phyloP scores from a whole-genome alignment of 1,139 yeast genomes.

The Candida tropicalis region DNA sequence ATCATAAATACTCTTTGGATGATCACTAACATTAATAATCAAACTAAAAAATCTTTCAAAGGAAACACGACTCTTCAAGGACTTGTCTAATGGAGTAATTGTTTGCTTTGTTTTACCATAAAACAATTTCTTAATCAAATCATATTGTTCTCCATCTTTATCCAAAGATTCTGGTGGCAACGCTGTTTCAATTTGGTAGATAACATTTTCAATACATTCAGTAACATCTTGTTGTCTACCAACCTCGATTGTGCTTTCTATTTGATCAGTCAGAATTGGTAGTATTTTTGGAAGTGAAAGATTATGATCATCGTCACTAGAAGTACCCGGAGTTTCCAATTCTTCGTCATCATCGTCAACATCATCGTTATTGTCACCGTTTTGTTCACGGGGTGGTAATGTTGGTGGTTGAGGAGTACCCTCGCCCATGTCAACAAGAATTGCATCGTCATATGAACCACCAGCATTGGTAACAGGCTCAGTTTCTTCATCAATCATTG shows the following conservation, averaged over 20 bases:
- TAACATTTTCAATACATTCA: slow-evolving; percentile 92
- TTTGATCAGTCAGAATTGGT: slow-evolving; percentile 60
- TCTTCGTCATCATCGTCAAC: slow-evolving; percentile 9
- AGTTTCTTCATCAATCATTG: slow-evolving; percentile 13
- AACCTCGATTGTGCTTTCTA: slow-evolving; percentile 72
- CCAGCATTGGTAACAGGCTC: slow-evolving; percentile 14
- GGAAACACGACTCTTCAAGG: slow-evolving; percentile 56
- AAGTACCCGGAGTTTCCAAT: slow-evolving; percentile 9
- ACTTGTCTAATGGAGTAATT: slow-evolving; percentile 35
- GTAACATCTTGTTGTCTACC: slow-evolving; percentile 98
- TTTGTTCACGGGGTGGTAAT: not conserved
- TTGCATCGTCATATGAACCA: slow-evolving; percentile 1
- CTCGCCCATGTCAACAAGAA: not conserved
- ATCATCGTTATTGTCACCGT: slow-evolving; percentile 1
- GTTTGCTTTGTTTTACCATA: slow-evolving; percentile 64
- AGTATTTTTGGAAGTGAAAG: slow-evolving; percentile 23
- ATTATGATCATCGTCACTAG: slow-evolving; percentile 9
- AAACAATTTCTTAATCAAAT: slow-evolving; percentile 74
- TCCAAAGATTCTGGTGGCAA: slow-evolving; percentile 66
- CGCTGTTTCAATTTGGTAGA: slow-evolving; percentile 93
- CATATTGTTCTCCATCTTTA: slow-evolving; percentile 80
- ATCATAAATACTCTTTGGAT: slow-evolving; percentile 86
- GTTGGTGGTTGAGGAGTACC: slow-evolving; percentile 3
- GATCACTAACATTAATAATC: slow-evolving; percentile 83
- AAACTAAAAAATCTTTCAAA: slow-evolving; percentile 78